Evolutionary conservation across 1,284 basidiomycete species (phyloP), one percentile per base, ranked within the genome.

Genomic region (Inonotus hispidus): DNA sequence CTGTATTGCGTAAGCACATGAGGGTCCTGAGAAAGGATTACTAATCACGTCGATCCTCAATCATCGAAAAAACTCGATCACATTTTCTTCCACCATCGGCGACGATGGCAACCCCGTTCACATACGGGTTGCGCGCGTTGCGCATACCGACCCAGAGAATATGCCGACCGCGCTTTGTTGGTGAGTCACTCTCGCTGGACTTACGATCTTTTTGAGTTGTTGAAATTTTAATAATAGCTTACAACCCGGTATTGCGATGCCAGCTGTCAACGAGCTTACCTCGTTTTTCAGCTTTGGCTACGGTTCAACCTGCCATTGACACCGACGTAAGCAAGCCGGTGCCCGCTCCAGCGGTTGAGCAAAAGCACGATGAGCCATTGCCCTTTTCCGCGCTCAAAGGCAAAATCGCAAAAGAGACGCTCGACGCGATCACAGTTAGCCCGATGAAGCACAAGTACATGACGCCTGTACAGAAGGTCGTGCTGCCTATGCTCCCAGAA

Each of bases 381-480:
- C 71, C 74, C 0, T 85, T 86, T 70, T 59, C 67, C 25, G 70
- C 73, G 14, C 71, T 87, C 25, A 71, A 77, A 65, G 75, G 72
- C 25, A 69, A 69, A 19, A 66, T 87, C 63, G 71, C 74, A 55
- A 63, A 70, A 19, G 69, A 77, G 5, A 85, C 87, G 0, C 74
- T 91, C 37, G 78, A 80, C 64, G 87, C 91, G 6, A 78, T 95
- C 60, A 87, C 81, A 0, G 70, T 74, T 53, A 76, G 75, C 39
- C 93, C 93, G 0, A 91, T 95, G 79, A 77, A 81, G 23, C 83
- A 93, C 64, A 79, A 73, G 13, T 76, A 79, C 56, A 95, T 98
- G 93, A 89, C 90, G 1, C 74, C 85, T 11, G 95, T 98, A 0
- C 96, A 98, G 73, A 81, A 85, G 21, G 81, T 85, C 56, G 93